Evolutionary conservation across 106 monocot genomes (phyloP).

Genomic region (Hemerocallis citrina): DNA sequence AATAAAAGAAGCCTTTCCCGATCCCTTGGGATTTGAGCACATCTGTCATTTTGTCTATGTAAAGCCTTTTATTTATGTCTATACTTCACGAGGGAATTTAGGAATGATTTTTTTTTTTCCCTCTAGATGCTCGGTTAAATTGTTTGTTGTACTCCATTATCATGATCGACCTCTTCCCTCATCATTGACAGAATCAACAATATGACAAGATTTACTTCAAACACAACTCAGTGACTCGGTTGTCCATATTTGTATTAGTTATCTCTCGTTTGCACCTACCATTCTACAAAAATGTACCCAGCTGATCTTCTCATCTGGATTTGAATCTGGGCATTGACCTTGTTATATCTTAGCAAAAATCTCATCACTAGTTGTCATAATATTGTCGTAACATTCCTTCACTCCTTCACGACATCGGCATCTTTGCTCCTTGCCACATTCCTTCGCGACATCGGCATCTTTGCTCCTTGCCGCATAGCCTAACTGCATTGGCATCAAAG

Average conservation of each 20-base stretch:
- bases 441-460: not conserved
- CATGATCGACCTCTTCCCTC: not conserved
- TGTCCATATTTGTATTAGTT: not conserved
- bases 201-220: not conserved
- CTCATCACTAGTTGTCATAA: not conserved
- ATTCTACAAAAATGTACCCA: not conserved
- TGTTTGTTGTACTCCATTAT: not conserved
- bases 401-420: constrained; percentile 1
- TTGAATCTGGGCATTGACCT: not conserved
- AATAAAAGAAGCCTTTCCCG: constrained; percentile 1
- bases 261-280: not conserved
- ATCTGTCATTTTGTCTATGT: not conserved
- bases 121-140: not conserved
- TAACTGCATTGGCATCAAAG: not conserved
- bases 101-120: not conserved
- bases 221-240: not conserved
- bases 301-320: not conserved
- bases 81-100: not conserved
- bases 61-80: not conserved
- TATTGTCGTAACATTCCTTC: constrained; percentile 5
- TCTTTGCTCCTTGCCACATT: constrained; percentile 12
- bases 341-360: constrained; percentile 7
- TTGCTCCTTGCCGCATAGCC: constrained; percentile 15
- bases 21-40: not conserved
- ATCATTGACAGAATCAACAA: not conserved